Percentiles rank a stretch among this genome's conserved stretches.
phyloP scores from a whole-genome alignment of 2,329 filamentous ascomycete genomes.

The Ramularia endophylla region DNA sequence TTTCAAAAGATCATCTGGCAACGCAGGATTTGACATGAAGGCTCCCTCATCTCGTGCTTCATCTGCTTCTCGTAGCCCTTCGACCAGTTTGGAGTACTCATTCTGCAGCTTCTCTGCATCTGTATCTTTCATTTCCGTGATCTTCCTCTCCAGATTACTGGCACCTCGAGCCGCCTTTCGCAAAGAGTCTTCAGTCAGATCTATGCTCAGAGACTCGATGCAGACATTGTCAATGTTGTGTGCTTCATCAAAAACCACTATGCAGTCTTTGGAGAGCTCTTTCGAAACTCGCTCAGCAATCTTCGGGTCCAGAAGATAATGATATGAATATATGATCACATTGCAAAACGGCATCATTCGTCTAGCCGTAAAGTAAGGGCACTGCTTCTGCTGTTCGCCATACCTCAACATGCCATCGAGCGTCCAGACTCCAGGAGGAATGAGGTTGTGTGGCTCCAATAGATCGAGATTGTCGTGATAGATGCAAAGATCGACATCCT shows the following conservation, averaged over 20 bases:
- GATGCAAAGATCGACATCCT: constrained; percentile 88
- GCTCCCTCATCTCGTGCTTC: constrained; percentile 88
- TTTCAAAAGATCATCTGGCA: constrained; percentile 89
- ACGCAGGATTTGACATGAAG: constrained; percentile 93
- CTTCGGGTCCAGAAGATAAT: constrained; percentile 95
- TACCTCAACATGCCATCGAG: constrained; percentile 84
- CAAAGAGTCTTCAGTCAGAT: constrained; percentile 91
- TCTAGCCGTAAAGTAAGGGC: constrained; percentile 91
- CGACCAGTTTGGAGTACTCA: constrained; percentile 92
- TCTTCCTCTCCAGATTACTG: constrained; percentile 82
- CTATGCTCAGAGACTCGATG: constrained; percentile 94
- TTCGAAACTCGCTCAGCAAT: constrained; percentile 93
- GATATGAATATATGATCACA: constrained; percentile 99
- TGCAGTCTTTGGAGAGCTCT: constrained; percentile 96
- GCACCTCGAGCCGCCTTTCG: constrained; percentile 87
- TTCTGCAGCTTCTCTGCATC: constrained; percentile 91
- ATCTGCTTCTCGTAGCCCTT: constrained; percentile 81
- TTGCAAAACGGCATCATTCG: constrained; percentile 99
- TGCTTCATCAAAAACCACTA: constrained; percentile 96
- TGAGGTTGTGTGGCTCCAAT: constrained; percentile 87
- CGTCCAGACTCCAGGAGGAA: constrained; percentile 94
- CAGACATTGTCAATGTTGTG: constrained; percentile 99
- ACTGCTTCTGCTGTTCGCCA: constrained; percentile 93
- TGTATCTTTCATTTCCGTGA: constrained; percentile 90
- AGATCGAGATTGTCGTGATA: constrained; percentile 99